These are phyloP conservation scores for Setaria italica DNA, from an alignment of 202 grass and related monocot genomes.

Conservation along the genomic window DNA sequence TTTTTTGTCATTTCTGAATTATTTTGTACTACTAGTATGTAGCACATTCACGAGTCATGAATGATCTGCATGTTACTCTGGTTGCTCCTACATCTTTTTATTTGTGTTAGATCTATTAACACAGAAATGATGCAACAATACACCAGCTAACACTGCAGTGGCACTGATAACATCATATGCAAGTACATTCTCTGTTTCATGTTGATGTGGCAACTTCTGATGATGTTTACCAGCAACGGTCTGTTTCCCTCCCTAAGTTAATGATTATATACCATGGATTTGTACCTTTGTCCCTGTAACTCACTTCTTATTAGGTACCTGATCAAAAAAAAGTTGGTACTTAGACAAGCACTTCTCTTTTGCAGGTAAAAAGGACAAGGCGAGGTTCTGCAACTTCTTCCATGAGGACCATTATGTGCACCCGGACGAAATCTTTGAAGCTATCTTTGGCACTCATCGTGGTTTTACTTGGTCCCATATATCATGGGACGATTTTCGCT, in stretches of 20 bases:
- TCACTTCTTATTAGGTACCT: neutral
- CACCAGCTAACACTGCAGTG: neutral
- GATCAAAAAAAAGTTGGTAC: neutral
- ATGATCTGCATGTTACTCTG: neutral
- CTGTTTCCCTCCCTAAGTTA: conserved; percentile 26
- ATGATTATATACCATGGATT: neutral
- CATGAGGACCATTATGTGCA: conserved; percentile 63
- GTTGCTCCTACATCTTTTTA: neutral
- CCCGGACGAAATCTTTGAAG: conserved; percentile 69
- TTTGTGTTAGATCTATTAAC: neutral
- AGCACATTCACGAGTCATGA: neutral
- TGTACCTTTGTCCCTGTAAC: neutral
- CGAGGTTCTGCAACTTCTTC: conserved; percentile 57
- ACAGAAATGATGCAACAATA: neutral
- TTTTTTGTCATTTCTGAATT: conserved; percentile 9
- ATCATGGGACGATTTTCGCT: conserved; percentile 69
- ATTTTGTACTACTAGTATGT: neutral
- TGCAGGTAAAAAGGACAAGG: conserved; percentile 64
- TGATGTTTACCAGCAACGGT: neutral
- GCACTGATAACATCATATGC: conserved; percentile 27
- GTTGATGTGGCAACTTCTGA: neutral
- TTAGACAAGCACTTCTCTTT: neutral
- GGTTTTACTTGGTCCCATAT: conserved; percentile 70
- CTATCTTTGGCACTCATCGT: conserved; percentile 52
- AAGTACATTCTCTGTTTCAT: conserved; percentile 18